These are phyloP conservation scores for Schizosaccharomyces osmophilus DNA, from an alignment of 805 yeast species.

Conservation along the genomic window DNA sequence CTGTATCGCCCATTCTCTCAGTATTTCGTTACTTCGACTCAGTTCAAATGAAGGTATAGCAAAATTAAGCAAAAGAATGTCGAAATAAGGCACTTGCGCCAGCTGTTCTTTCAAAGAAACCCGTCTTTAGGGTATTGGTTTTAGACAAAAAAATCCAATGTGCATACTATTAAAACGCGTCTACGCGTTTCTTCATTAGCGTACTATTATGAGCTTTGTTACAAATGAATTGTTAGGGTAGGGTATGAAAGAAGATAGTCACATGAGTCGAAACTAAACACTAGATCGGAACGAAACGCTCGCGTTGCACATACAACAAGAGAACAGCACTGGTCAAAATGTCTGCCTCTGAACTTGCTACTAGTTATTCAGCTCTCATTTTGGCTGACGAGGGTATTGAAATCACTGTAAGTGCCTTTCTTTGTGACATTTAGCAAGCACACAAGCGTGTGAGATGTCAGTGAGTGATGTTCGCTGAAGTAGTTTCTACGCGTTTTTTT, in stretches of 20 bases:
- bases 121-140: too few relatives aligned
- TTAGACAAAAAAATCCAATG: too few relatives aligned
- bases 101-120: too few relatives aligned
- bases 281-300: not conserved
- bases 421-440: not conserved
- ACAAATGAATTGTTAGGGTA: not conserved
- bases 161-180: not conserved
- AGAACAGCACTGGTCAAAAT: slow-evolving; percentile 18
- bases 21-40: not conserved
- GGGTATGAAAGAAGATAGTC: not conserved
- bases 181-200: not conserved
- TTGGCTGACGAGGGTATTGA: slow-evolving; percentile 81
- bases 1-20: not conserved
- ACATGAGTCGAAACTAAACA: not conserved
- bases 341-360: slow-evolving; percentile 66
- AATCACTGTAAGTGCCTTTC: slow-evolving; percentile 23
- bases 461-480: too few relatives aligned
- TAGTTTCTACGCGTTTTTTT: not conserved
- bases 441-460: too few relatives aligned
- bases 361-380: slow-evolving; percentile 85
- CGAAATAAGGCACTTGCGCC: not conserved
- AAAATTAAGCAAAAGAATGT: not conserved
- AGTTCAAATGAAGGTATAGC: not conserved
- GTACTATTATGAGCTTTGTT: too few relatives aligned
- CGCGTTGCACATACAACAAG: not conserved